Evolutionary conservation across 139 green algal species (phyloP), one percentile per base, ranked within the genome.

Genomic region (Haematococcus lacustris): DNA sequence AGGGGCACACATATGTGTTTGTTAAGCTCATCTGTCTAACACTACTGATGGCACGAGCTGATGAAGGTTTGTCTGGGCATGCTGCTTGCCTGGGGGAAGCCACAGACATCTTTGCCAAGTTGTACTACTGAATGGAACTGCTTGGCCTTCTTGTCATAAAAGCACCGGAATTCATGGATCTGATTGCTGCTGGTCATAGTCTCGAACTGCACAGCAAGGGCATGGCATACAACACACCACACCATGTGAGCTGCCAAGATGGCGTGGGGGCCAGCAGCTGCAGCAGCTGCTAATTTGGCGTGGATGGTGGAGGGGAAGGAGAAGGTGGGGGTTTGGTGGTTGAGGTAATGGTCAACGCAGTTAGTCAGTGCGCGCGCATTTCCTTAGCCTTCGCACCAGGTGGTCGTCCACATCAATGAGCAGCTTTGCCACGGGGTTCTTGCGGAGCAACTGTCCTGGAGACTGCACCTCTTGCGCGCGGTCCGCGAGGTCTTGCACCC

Each of bases 401-500:
- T 88, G 79, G 66, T 88, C 82, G n/a, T 82, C 70, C n/a, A n/a
- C n/a, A n/a, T 88, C 79, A 23, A 74, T 66, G 3, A 88, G 30
- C 30, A 84, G 50, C 68, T 81, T 80, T 25, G 75, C 79, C 4
- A 88, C 59, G 7, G 79, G 76, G 61, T 88, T 74, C 50, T 75
- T 67, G 21, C 82, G 62, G 25, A 88, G 78, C 71, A 78, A 73
- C 33, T 71, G 50, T 1, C 82, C 76, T 1, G 82, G 82, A 3
- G 66, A 71, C 2, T 83, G 76, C 63, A 83, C 74, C 62, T 88
- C 78, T 47, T 78, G 71, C 17, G 71, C 63, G n/a, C 61, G n/a
- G 32, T 32, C 57, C 25, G 76, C 82, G 23, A 88, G 60, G 33
- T 71, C 34, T 5, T 73, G 51, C 57, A 83, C 64, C 78, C 78